phyloP scores from a whole-genome alignment of 2,329 filamentous ascomycete genomes.

The Alternaria viburni region DNA sequence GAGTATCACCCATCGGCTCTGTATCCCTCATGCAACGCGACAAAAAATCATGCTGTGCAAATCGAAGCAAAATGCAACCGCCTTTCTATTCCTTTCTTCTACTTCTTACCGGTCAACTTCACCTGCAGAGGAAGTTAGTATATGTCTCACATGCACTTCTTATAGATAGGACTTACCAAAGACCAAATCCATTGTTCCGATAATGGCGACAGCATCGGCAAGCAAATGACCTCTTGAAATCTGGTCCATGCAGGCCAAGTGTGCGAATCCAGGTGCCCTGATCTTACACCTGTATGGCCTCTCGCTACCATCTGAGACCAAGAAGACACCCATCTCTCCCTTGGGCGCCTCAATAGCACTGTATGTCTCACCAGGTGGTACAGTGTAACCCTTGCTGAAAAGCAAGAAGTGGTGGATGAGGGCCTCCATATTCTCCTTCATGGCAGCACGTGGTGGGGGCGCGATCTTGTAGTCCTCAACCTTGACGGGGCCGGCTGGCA shows the following conservation, averaged over 20 bases:
- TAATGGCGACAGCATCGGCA: constrained; percentile 95
- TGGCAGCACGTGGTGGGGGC: constrained; percentile 91
- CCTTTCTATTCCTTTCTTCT: neutral
- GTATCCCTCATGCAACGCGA: neutral
- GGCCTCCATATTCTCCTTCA: constrained; percentile 99
- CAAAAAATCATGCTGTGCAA: neutral
- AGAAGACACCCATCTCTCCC: constrained; percentile 98
- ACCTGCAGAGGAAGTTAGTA: no score
- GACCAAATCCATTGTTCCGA: constrained; percentile 61
- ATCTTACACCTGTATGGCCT: constrained; percentile 98
- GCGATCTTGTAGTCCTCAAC: constrained; percentile 99
- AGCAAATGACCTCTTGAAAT: constrained; percentile 89
- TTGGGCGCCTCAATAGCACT: constrained; percentile 98
- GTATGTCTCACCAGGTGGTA: constrained; percentile 97
- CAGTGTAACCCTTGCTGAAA: constrained; percentile 97
- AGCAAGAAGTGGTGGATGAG: constrained; percentile 99
- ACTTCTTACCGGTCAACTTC: neutral
- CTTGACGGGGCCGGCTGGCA: constrained; percentile 91
- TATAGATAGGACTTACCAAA: constrained; percentile 43
- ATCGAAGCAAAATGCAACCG: neutral
- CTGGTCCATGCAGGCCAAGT: constrained; percentile 93
- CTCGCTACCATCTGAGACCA: constrained; percentile 96
- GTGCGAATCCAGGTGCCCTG: constrained; percentile 93
- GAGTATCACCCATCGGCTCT: neutral
- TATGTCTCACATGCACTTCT: neutral